phyloP scores from a whole-genome alignment of 805 yeast species.

The Candida boidinii region DNA sequence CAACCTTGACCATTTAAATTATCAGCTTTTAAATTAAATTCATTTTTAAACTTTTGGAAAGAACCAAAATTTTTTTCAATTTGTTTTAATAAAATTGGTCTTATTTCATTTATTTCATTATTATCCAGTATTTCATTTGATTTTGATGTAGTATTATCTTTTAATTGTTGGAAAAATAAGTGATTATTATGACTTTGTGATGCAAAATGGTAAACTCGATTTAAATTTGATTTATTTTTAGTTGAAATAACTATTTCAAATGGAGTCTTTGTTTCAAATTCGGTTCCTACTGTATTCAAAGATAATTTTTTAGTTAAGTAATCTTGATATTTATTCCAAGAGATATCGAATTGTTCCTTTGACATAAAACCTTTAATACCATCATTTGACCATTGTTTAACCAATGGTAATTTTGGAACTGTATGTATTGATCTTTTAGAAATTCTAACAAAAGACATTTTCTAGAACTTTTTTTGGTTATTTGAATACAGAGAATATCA shows the following conservation, averaged over 20 bases:
- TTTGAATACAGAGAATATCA: not conserved
- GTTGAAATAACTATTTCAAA: conserved; percentile 62
- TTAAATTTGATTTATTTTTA: conserved; percentile 55
- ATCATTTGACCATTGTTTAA: conserved; percentile 25
- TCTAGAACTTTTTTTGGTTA: conserved; percentile 4
- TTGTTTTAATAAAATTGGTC: conserved; percentile 18
- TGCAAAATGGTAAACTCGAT: conserved; percentile 76
- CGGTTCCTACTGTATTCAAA: conserved; percentile 66
- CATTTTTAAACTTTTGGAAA: conserved; percentile 42
- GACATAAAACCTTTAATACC: conserved; percentile 65
- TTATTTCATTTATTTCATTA: conserved; percentile 17
- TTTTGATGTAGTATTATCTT: conserved; percentile 5
- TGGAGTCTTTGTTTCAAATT: conserved; percentile 67
- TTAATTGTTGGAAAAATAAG: conserved; percentile 65
- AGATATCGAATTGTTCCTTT: conserved; percentile 54
- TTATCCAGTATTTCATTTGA: conserved; percentile 8
- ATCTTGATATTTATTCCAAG: conserved; percentile 79
- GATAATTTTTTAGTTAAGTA: conserved; percentile 52
- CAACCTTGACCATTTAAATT: conserved; percentile 61
- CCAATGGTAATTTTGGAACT: conserved; percentile 47
- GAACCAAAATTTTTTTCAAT: conserved; percentile 31
- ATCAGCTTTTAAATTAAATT: conserved; percentile 43
- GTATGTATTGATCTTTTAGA: conserved; percentile 41
- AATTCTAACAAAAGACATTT: conserved; percentile 6
- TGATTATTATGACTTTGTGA: conserved; percentile 92